Base-by-base conservation (phyloP, 2,329 filamentous ascomycete species). In the Fusarium avenaceum region DNA sequence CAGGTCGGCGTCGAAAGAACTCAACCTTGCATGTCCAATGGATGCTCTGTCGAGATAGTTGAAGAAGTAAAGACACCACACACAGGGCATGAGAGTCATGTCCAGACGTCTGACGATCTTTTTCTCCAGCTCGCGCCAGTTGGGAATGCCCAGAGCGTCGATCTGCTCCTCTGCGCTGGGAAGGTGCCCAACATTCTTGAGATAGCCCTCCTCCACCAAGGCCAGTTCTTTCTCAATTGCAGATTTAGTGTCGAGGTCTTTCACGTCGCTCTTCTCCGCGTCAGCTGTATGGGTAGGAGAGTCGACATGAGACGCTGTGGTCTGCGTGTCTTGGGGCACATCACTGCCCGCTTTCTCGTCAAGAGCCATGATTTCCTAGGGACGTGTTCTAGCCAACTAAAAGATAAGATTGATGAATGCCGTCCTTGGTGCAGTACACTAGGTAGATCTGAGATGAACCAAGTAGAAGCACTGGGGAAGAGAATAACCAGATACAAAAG, bases 11-110 rank as follows among this genome's bases (percentile, higher is more conserved):
- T 62, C 58, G 3, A 62, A 62, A 2, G 33, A 26, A 24, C 58
- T 62, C 0, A 62, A 5, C 7, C 58, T 44, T 1, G 58, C 58
- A 6, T 62, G 58, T 4, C 58, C 58, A 5, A 62, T 62, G 0
- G 58, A 62, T 1, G 58, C 58, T 55, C 58, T 54, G n/a, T 62
- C 58, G 1, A 62, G 57, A 5, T 62, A 62, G n/a, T 62, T 62
- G 47, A 62, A 62, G 33, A 62, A 62, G 33, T 62, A 62, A 7
- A 62, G 58, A 13, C 58, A 62, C 58, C 58, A 62, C 2, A 62
- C 47, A 38, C 58, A 62, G 4, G 58, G 58, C 58, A 62, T 62
- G 28, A 62, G 58, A 17, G 58, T 62, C 42, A 62, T 17, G 2
- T 62, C 58, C 20, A 62, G 57, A 26, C 58, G 58, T 3, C 58